Conservation (phyloP, 768 basidiomycete species). For the Leccinellum albellum region DNA sequence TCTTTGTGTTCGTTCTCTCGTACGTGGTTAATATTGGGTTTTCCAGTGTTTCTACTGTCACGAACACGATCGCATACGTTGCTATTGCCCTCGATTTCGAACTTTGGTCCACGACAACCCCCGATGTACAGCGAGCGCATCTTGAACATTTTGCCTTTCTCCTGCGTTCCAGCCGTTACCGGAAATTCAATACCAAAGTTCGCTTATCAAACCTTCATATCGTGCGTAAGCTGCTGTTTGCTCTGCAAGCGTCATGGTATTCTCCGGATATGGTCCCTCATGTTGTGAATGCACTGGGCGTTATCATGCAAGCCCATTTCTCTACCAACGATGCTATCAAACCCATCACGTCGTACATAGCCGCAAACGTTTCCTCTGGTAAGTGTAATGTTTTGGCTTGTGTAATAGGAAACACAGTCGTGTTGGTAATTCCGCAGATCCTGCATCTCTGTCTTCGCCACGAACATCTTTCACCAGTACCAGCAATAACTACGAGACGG, state of each 20-base stretch:
- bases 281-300: conserved; percentile 57
- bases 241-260: conserved; percentile 78
- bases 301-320: conserved; percentile 63
- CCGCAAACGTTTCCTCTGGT: conserved; percentile 75
- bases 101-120: conserved; percentile 72
- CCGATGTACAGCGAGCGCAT: conserved; percentile 74
- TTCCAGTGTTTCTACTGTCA: conserved; percentile 66
- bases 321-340: conserved; percentile 74
- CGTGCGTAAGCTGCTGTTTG: conserved; percentile 76
- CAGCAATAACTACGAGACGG: conserved; percentile 46
- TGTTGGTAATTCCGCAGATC: not conserved
- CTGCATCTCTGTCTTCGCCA: conserved; percentile 7
- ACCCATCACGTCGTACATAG: conserved; percentile 80
- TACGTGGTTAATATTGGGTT: not conserved
- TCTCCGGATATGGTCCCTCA: conserved; percentile 42
- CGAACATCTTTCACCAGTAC: conserved; percentile 7
- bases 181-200: conserved; percentile 73
- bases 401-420: not conserved
- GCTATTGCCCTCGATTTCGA: conserved; percentile 86
- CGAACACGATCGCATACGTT: conserved; percentile 78
- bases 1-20: not conserved
- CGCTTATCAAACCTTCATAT: conserved; percentile 68
- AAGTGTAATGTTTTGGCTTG: conserved; percentile 13
- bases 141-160: conserved; percentile 81
- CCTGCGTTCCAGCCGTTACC: conserved; percentile 66